phyloP scores from a whole-genome alignment of 164 flowering plant genomes.

The Tetrastigma voinierianum region DNA sequence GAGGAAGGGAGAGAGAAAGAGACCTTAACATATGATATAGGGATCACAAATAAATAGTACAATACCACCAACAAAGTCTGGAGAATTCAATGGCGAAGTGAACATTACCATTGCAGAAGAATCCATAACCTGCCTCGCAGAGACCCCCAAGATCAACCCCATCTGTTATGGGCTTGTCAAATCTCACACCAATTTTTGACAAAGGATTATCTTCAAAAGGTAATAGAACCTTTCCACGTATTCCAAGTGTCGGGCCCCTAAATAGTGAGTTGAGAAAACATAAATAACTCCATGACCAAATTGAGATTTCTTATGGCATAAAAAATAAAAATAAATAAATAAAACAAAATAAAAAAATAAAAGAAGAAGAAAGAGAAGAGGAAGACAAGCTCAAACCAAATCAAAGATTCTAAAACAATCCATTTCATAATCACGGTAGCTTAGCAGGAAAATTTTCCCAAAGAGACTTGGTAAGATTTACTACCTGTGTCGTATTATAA shows the following conservation, averaged over 20 bases:
- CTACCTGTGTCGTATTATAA: too few species aligned
- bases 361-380: too few species aligned
- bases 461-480: too few species aligned
- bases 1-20: slow-evolving; percentile 13
- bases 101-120: slow-evolving; percentile 76
- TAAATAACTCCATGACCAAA: neutral
- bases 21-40: neutral
- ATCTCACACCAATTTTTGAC: slow-evolving; percentile 81
- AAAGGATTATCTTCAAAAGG: slow-evolving; percentile 72
- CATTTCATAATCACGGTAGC: too few species aligned
- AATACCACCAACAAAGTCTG: neutral
- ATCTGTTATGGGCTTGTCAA: slow-evolving; percentile 74
- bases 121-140: slow-evolving; percentile 73
- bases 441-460: too few species aligned
- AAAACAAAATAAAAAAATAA: neutral
- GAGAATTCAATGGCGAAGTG: neutral
- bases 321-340: neutral
- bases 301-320: neutral
- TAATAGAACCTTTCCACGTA: slow-evolving; percentile 70
- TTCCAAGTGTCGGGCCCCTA: slow-evolving; percentile 78
- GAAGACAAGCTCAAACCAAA: too few species aligned
- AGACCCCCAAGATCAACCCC: slow-evolving; percentile 89
- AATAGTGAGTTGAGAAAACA: slow-evolving; percentile 3
- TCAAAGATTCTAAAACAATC: too few species aligned
- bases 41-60: neutral